A percentile compares a stretch with the other conserved stretches of the same genome.
phyloP scores from a whole-genome alignment of 306 rosid species.

The cucumber (Cucumis sativus) region Cucumber_9930_V3 NC_026659.2:13140001-13140500 shows the following conservation, averaged over 20 bases:
- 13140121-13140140: conserved; percentile 86
- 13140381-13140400: conserved; percentile 98
- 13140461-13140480: conserved; percentile 75
- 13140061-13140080: conserved; percentile 95
- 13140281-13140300: background rate
- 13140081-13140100: conserved; percentile 95
- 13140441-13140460: conserved; percentile 83
- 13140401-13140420: conserved; percentile 81
- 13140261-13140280: background rate
- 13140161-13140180: conserved; percentile 66
- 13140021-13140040: conserved; percentile 40
- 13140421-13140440: conserved; percentile 70
- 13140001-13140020: background rate
- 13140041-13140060: conserved; percentile 99
- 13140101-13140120: conserved; percentile 53
- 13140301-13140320: too few relatives aligned
- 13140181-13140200: conserved; percentile 83
- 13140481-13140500: conserved; percentile 79
- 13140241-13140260: background rate
- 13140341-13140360: background rate
- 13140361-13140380: conserved; percentile 9
- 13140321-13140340: background rate
- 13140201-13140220: conserved; percentile 98
- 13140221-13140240: conserved; percentile 73
- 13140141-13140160: conserved; percentile 75